Evolutionary conservation across 2,329 filamentous ascomycete species (phyloP).

Genomic region (Plectosphaerella plurivora): DNA sequence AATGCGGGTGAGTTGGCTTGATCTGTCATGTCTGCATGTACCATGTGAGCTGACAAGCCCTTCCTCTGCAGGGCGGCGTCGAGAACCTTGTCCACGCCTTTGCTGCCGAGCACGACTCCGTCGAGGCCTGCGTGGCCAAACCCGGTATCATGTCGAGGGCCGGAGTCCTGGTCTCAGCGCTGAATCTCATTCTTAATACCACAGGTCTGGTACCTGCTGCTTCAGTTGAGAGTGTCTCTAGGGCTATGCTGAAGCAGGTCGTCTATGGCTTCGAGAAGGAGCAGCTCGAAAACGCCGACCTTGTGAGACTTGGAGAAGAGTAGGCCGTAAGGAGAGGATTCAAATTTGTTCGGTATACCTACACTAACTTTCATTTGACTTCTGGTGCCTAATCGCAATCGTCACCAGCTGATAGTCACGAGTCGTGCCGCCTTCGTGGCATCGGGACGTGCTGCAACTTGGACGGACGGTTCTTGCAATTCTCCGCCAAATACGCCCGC

Average conservation of each 20-base stretch:
- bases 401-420: too few relatives aligned
- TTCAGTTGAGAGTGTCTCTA: not conserved
- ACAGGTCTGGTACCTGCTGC: not conserved
- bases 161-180: not conserved
- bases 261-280: not conserved
- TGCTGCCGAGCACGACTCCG: slow-evolving; percentile 27
- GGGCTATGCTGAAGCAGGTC: not conserved
- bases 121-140: slow-evolving; percentile 35
- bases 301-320: not conserved
- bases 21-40: too few relatives aligned
- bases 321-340: too few relatives aligned
- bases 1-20: slow-evolving; percentile 36
- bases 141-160: slow-evolving; percentile 32
- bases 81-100: slow-evolving; percentile 38
- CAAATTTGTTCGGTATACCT: too few relatives aligned
- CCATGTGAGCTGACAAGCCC: not conserved
- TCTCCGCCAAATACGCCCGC: too few relatives aligned
- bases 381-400: too few relatives aligned
- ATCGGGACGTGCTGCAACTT: too few relatives aligned
- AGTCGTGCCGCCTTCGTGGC: too few relatives aligned
- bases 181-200: not conserved
- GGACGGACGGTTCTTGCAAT: too few relatives aligned
- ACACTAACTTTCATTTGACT: too few relatives aligned
- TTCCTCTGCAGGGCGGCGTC: slow-evolving; percentile 10
- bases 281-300: not conserved